Evolutionary conservation across 768 basidiomycete species (phyloP), one percentile per base, ranked within the genome.

Genomic region (Trametes cingulata): DNA sequence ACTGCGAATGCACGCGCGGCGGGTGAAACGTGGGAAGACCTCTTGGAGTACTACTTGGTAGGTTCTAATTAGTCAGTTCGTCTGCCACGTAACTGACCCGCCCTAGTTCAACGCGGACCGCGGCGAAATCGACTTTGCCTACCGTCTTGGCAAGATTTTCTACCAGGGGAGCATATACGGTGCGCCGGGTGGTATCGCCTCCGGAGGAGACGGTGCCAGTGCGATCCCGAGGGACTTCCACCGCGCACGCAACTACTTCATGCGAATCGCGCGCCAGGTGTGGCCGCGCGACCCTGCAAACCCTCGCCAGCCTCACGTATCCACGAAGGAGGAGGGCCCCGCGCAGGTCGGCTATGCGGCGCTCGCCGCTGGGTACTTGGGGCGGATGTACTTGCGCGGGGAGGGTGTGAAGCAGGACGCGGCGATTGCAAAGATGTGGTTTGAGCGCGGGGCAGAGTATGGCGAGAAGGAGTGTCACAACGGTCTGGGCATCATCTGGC

Each of bases 111-210:
- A 98, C 51, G 93, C 96, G 6, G 94, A 98, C 67, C 86, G 94
- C 25, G 93, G 93, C 25, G 92, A 95, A 66, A 85, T 85, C 51
- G 86, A 89, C 63, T 96, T 93, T 71, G 93, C 94, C 2, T 94
- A 91, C 73, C 86, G 92, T 15, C 82, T 98, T 2, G 97, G 94
- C n/a, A 89, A 93, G 74, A 91, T 98, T 10, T 96, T 90, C 75
- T 98, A 99, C 69, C 91, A 95, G 70, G 97, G 97, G 17, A 94
- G 91, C 58, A 90, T 98, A 36, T 98, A 97, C 68, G 80, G 83
- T 6, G 77, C 84, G 10, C 73, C 80, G 14, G 93, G 93, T 3
- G 95, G 96, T 10, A 85, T 91, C 40, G 84, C 82, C 2, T 94
- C 91, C 1, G 93, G 94, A 15, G 90, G 91, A 24, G 93, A 96